phyloP scores from a whole-genome alignment of 2,329 filamentous ascomycete species.

The Boeremia lycopersici region DNA sequence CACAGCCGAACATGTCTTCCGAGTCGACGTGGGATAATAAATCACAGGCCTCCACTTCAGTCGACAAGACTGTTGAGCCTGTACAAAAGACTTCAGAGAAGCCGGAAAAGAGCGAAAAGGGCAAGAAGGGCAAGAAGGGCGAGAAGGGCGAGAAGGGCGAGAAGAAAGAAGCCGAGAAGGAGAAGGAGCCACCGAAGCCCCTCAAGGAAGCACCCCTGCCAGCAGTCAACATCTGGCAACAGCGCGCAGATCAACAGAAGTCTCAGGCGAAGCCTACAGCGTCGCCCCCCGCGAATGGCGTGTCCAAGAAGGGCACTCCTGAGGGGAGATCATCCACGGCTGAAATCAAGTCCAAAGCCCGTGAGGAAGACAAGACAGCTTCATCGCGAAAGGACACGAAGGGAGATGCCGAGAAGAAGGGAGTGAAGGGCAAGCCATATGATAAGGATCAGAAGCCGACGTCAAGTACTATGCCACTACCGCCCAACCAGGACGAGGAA shows the following conservation, averaged over 20 bases:
- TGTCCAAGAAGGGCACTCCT: constrained; percentile 34
- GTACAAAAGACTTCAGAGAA: constrained; percentile 60
- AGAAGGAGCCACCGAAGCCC: constrained; percentile 58
- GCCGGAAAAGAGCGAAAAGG: constrained; percentile 60
- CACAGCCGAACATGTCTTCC: constrained; percentile 66
- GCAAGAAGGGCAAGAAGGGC: constrained; percentile 59
- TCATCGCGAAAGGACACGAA: constrained; percentile 35
- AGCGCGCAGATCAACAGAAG: constrained; percentile 71
- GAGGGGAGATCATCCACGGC: constrained; percentile 25
- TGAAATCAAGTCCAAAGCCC: constrained; percentile 30
- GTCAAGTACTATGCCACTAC: constrained; percentile 53
- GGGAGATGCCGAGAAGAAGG: constrained; percentile 38
- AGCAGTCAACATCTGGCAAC: constrained; percentile 84
- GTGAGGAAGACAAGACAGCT: constrained; percentile 36
- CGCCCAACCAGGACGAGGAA: constrained; percentile 75
- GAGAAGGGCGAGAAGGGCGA: constrained; percentile 49
- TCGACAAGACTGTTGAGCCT: constrained; percentile 65
- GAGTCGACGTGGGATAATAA: constrained; percentile 72
- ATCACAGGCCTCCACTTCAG: constrained; percentile 65
- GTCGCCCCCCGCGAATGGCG: constrained; percentile 36
- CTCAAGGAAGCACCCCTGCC: constrained; percentile 83
- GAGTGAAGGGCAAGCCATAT: constrained; percentile 29
- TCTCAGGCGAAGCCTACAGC: constrained; percentile 59
- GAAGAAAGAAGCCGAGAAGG: constrained; percentile 59
- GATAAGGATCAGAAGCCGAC: constrained; percentile 38